Base-by-base conservation (phyloP, 148 eudicot species). In the Rhododendron vialii region DNA sequence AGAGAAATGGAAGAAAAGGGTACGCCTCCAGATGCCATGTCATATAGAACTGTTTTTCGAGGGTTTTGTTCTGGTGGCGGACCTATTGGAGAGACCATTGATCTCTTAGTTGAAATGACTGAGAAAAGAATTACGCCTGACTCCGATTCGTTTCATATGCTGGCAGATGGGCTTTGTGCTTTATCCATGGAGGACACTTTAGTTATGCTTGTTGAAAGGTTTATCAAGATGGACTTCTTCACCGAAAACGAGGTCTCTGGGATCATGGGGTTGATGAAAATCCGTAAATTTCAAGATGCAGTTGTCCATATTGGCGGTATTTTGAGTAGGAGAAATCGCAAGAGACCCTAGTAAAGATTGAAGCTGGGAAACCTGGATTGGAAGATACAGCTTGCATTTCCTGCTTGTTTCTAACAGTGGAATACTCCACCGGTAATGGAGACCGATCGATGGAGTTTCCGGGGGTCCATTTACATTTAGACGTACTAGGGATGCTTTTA, bases 61-160 rank as follows among this genome's bases (percentile, higher is more conserved):
- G 98, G 99, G 87, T 94, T 97, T 83, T 97, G 98, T 85, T 93
- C 91, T 74, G 87, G 98, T 36, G 98, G 99, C 63, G 96, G 99
- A 26, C 95, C 98, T 1, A 94, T 97, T 24, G 90, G 92, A 83
- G 98, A 97, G 89, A 98, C 99, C 78, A 93, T 97, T 4, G 95
- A 95, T 86, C 93, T 95, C 80, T 82, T 91, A 33, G 83, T 85
- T 50, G 99, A 95, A 91, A 91, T 95, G 96, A 86, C 91, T n/a
- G 95, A 91, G 74, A 94, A 88, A 82, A 98, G 96, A 20, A 86
- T 82, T 76, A 22, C 90, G 14, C 99, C 99, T 0, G 98, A 95
- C 57, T 88, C 89, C 82, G 84, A 93, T n/a, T 88, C 95, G 0
- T 95, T 97, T 84, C 84, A 84, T 84, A 93, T 95, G 96, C 89